Percentiles rank a stretch among this genome's conserved stretches.
phyloP scores from a whole-genome alignment of 2,329 filamentous ascomycete species.

The Monilinia fructicola region DNA sequence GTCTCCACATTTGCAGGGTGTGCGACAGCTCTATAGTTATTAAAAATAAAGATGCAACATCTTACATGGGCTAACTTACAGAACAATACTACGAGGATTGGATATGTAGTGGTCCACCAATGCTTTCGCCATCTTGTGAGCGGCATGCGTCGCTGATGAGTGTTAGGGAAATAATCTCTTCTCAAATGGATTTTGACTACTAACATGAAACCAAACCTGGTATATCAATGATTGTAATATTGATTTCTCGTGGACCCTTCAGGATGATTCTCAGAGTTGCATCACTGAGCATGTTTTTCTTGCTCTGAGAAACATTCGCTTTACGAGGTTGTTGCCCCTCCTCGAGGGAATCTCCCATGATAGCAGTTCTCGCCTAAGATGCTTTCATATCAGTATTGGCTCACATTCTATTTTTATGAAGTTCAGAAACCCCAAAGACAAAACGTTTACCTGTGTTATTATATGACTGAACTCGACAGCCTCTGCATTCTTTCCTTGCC shows the following conservation, averaged over 20 bases:
- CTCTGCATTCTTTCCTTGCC: fast-evolving
- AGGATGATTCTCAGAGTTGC: slow-evolving; percentile 24
- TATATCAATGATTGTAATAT: slow-evolving; percentile 36
- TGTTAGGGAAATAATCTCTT: too few species aligned
- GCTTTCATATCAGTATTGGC: background rate
- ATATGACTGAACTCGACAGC: background rate
- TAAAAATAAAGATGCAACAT: background rate
- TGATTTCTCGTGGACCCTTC: slow-evolving; percentile 27
- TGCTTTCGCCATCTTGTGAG: slow-evolving; percentile 26
- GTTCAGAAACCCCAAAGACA: too few species aligned
- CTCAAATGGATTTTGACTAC: background rate
- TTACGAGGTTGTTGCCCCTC: background rate
- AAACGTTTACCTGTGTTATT: background rate
- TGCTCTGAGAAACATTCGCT: background rate
- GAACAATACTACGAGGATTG: slow-evolving; percentile 45
- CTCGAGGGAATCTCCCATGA: background rate
- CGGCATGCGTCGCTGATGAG: slow-evolving; percentile 7
- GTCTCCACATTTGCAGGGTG: slow-evolving; percentile 44
- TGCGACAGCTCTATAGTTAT: slow-evolving; percentile 42
- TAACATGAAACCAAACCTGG: slow-evolving; percentile 36
- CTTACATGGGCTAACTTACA: slow-evolving; percentile 30
- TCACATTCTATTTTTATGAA: too few species aligned
- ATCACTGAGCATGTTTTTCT: background rate
- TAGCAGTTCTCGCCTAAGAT: slow-evolving; percentile 2
- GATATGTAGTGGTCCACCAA: slow-evolving; percentile 42